Evolutionary conservation across 257 asterid genomes (phyloP).

Genomic region (Nicotiana tomentosiformis): DNA sequence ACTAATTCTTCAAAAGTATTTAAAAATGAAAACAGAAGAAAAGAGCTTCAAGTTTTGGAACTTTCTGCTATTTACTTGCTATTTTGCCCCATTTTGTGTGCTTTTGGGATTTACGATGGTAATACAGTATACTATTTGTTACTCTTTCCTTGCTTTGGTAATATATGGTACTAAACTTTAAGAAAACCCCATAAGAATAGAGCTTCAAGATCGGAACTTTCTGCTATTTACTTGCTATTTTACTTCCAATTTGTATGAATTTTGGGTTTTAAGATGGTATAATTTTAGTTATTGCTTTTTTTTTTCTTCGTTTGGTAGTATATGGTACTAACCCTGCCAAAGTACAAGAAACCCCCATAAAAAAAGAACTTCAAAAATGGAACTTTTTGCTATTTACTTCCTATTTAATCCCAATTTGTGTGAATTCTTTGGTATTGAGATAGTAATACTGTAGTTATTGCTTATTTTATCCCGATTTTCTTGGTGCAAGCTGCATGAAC

Average conservation of each 20-base stretch:
- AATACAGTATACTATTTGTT: no score
- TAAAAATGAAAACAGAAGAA: background rate
- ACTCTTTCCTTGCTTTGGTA: background rate
- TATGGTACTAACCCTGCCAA: background rate
- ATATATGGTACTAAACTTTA: background rate
- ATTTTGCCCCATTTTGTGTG: background rate
- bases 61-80: background rate
- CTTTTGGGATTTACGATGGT: background rate
- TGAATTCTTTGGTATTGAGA: background rate
- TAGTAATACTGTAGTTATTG: background rate
- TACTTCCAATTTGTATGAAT: background rate
- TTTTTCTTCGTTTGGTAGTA: background rate
- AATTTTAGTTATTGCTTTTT: no score
- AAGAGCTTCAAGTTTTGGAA: background rate
- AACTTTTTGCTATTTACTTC: background rate
- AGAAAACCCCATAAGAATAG: background rate
- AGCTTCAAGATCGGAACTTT: background rate
- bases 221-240: background rate
- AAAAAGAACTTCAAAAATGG: background rate
- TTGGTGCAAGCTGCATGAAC: no score
- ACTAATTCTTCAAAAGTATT: background rate
- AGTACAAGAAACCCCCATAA: background rate
- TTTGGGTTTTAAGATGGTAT: background rate
- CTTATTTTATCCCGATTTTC: background rate
- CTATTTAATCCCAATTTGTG: background rate